Percentiles rank a stretch among this genome's conserved stretches.
Evolutionary conservation across 352 stramenopile genomes (phyloP).

Genomic region (Phytophthora sp.): DNA sequence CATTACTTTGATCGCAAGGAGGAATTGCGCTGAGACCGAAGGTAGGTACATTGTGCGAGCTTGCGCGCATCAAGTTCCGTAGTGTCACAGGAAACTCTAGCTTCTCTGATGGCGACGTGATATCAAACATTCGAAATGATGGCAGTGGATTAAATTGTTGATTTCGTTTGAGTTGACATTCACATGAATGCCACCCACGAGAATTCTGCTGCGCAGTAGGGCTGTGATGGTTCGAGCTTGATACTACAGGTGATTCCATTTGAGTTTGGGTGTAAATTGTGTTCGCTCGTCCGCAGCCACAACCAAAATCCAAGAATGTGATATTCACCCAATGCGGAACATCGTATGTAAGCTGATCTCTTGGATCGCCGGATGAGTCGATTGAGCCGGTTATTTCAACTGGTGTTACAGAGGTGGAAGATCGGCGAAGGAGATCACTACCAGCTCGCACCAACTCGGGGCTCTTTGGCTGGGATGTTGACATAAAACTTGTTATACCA

Average conservation of each 20-base stretch:
- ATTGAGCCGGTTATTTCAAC: not conserved
- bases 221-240: conserved; percentile 3
- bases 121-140: conserved; percentile 78
- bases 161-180: conserved; percentile 52
- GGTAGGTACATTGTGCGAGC: not conserved
- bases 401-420: conserved; percentile 8
- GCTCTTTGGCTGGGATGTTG: conserved; percentile 29
- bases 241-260: not conserved
- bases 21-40: not conserved
- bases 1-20: not conserved
- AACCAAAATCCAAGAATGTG: conserved; percentile 87
- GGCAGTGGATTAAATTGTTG: conserved; percentile 63
- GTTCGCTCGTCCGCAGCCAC: conserved; percentile 38
- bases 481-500: conserved; percentile 9
- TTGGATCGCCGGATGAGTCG: not conserved
- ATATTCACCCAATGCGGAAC: conserved; percentile 96
- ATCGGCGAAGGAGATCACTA: conserved; percentile 11
- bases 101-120: conserved; percentile 53
- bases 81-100: conserved; percentile 59
- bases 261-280: not conserved
- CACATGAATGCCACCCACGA: conserved; percentile 41
- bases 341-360: conserved; percentile 68
- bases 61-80: conserved; percentile 50
- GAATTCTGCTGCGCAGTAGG: conserved; percentile 7
- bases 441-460: conserved; percentile 25